phyloP scores from a whole-genome alignment of 139 green algal species.

The Medakamo hakoo region DNA sequence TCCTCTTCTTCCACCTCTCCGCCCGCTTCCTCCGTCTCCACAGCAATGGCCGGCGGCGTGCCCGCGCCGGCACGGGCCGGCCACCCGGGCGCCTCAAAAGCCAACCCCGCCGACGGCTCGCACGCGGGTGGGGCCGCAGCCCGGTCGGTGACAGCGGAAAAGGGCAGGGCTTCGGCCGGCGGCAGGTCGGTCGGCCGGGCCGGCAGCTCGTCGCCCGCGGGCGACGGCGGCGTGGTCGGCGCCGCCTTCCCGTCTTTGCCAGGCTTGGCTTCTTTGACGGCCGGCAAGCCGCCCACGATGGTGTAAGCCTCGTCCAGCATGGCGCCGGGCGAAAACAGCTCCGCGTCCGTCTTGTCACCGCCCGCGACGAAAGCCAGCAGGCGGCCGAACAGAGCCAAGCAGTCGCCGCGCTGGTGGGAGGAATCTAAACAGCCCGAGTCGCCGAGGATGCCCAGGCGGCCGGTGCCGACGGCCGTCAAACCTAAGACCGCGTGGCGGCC shows the following conservation, averaged over 20 bases:
- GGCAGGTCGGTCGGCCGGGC: neutral
- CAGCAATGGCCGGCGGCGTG: too few species aligned
- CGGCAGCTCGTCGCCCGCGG: neutral
- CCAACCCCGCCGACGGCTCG: neutral
- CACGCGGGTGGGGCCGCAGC: slow-evolving; percentile 10
- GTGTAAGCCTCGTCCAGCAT: too few species aligned
- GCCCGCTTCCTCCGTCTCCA: too few species aligned
- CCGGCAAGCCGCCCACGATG: too few species aligned
- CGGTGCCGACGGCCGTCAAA: slow-evolving; percentile 23
- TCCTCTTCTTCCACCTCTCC: too few species aligned
- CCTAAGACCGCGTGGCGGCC: slow-evolving; percentile 23
- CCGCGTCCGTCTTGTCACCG: neutral
- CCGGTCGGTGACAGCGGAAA: slow-evolving; percentile 1
- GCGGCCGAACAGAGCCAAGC: slow-evolving; percentile 37
- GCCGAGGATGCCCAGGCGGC: slow-evolving; percentile 53
- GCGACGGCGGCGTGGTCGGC: too few species aligned
- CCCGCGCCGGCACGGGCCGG: too few species aligned
- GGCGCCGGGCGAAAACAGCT: neutral
- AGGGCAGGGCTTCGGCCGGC: neutral
- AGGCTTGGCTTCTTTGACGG: too few species aligned
- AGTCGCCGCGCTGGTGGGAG: slow-evolving; percentile 41
- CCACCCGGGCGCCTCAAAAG: too few species aligned
- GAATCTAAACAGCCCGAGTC: slow-evolving; percentile 92
- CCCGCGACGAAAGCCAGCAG: slow-evolving; percentile 18
- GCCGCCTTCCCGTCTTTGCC: neutral